Base-by-base conservation (phyloP, 805 yeast species). In the Starmerella stigmatis region DNA sequence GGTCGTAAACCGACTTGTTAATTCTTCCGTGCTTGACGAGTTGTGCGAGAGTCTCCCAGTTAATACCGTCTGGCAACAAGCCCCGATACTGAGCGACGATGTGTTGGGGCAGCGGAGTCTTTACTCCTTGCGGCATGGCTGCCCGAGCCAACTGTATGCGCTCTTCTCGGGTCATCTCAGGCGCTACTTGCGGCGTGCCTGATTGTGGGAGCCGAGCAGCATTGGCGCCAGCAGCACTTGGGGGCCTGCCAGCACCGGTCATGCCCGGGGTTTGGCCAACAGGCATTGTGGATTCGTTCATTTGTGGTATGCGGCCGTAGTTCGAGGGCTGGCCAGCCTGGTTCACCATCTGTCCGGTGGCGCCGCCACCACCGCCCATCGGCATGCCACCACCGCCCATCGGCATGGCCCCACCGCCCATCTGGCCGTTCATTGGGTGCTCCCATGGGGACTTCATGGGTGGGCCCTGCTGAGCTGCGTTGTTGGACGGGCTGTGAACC, bases 1-100 rank as follows among this genome's bases (percentile, higher is more conserved):
- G 41, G 22, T 55, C 47, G 42, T 62, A 43, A 11, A 64, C 63
- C 9, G 53, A 56, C 46, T 55, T 37, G 54, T 56, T 29, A 48
- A 49, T 48, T 47, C 40, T 46, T 50, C 47, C 51, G 28, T 35
- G 25, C 20, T 43, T 48, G 23, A 46, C 63, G 53, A 78, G 71
- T 33, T 78, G 80, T 61, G 78, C 75, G 23, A 85, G 76, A 58
- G 78, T 83, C 19, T 76, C 74, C 95, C 95, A 86, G 6, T 94
- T 83, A 53, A 74, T 79, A 23, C 79, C 79, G 41, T 78, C 80
- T 12, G 79, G 79, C 0, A 96, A 96, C 27, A 85, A 67, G 38
- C 74, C 79, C 9, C 94, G 94, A 38, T 85, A 73, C 55, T 75
- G 75, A 43, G 72, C 69, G 17, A 85, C 63, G 21, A 85, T 61